phyloP scores from a whole-genome alignment of 2,329 filamentous ascomycete species.

The Sporothrix pallida region DNA sequence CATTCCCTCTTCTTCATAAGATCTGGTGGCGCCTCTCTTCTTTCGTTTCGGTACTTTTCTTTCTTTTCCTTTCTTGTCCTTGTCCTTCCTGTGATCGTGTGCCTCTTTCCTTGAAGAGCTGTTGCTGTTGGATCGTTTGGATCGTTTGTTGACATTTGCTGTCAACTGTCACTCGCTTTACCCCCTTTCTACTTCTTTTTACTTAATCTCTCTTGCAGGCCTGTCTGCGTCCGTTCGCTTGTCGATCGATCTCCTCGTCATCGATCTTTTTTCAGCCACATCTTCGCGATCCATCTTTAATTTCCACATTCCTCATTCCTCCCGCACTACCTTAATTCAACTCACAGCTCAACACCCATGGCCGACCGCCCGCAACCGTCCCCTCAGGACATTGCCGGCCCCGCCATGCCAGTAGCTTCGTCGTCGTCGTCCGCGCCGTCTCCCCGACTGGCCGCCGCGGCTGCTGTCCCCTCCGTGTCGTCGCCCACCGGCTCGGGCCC shows the following conservation, averaged over 20 bases:
- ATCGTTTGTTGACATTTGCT: constrained; percentile 7
- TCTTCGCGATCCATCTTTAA: background rate
- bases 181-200: no score
- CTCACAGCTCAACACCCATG: background rate
- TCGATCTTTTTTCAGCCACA: background rate
- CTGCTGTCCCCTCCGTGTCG: background rate
- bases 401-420: background rate
- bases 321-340: background rate
- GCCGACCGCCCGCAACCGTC: constrained; percentile 15
- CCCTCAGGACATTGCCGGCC: constrained; percentile 27
- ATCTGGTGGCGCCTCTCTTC: constrained; percentile 7
- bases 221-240: constrained; percentile 24
- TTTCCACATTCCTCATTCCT: constrained; percentile 11
- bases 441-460: no score
- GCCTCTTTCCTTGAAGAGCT: background rate
- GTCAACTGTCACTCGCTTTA: background rate
- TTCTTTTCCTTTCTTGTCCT: background rate
- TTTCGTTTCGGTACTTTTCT: background rate
- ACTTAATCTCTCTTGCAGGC: constrained; percentile 1
- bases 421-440: background rate
- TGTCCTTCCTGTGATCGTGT: background rate
- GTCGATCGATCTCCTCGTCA: background rate
- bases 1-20: constrained; percentile 18
- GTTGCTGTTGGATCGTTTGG: background rate
- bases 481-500: background rate